Percentiles rank a stretch among this genome's conserved stretches.
Evolutionary conservation across 768 basidiomycete species (phyloP).

Genomic region (Neoboletus subvelutipes): DNA sequence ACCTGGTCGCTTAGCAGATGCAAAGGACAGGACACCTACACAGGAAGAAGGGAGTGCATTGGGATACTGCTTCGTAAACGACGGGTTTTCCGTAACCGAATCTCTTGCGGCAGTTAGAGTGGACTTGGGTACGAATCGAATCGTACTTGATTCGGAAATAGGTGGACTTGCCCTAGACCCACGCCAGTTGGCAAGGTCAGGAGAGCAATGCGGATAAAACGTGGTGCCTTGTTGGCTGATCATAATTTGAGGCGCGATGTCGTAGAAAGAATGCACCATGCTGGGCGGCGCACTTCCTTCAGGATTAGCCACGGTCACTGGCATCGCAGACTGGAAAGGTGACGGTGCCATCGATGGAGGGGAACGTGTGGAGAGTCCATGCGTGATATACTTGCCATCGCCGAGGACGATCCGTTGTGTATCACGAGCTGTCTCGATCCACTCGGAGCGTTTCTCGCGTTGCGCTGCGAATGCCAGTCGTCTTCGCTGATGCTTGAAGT

Average conservation of each 20-base stretch:
- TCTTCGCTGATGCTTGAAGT: constrained; percentile 21
- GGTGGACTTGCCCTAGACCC: constrained; percentile 10
- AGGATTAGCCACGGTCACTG: constrained; percentile 3
- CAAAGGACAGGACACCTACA: constrained; percentile 43
- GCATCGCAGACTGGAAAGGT: constrained; percentile 18
- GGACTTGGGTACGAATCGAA: constrained; percentile 33
- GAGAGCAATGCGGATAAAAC: constrained; percentile 41
- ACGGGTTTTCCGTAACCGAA: constrained; percentile 15
- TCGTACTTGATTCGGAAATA: constrained; percentile 12
- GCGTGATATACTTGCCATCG: constrained; percentile 41
- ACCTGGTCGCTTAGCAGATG: constrained; percentile 44
- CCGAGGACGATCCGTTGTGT: constrained; percentile 40
- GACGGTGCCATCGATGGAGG: constrained; percentile 8
- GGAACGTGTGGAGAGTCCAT: constrained; percentile 15
- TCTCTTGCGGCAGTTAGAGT: constrained; percentile 36
- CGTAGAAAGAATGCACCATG: constrained; percentile 22
- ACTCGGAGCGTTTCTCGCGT: constrained; percentile 28
- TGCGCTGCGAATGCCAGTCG: constrained; percentile 22
- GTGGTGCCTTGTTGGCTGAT: constrained; percentile 38
- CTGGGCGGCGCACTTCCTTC: background rate
- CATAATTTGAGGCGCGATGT: constrained; percentile 37
- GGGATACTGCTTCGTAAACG: constrained; percentile 10
- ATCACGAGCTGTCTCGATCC: constrained; percentile 36
- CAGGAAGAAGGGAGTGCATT: constrained; percentile 25
- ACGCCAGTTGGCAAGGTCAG: constrained; percentile 37